These are phyloP conservation scores for Gremmenia infestans DNA, from an alignment of 2,329 filamentous ascomycete genomes.

Conservation along the genomic window DNA sequence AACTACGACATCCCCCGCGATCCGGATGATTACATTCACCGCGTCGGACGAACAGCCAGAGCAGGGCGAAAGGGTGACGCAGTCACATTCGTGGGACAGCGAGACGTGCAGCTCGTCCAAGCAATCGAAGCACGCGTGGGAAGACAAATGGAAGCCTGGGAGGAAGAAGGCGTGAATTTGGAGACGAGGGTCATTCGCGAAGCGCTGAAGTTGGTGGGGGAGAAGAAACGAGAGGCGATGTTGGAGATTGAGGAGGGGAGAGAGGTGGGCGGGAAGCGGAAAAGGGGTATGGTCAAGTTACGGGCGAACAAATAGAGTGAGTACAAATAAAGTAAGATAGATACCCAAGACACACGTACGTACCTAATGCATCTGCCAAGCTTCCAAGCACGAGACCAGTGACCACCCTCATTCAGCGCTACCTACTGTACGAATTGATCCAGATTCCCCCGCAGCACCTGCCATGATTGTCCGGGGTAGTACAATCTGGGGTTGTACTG, in stretches of 20 bases:
- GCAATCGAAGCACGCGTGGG: slow-evolving; percentile 85
- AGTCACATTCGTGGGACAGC: slow-evolving; percentile 85
- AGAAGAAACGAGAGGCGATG: slow-evolving; percentile 89
- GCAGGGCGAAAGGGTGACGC: slow-evolving; percentile 79
- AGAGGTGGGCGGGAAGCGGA: slow-evolving; percentile 84
- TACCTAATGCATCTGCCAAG: too few species aligned
- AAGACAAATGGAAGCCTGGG: slow-evolving; percentile 74
- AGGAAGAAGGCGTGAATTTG: slow-evolving; percentile 89
- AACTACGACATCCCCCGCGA: slow-evolving; percentile 97
- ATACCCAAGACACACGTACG: too few species aligned
- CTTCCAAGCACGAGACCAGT: too few species aligned
- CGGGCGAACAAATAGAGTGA: not conserved
- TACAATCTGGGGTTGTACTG: too few species aligned
- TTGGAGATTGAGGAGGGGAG: slow-evolving; percentile 88
- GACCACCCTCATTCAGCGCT: too few species aligned
- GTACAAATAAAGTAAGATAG: not conserved
- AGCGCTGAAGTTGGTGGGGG: slow-evolving; percentile 79
- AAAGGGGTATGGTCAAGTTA: slow-evolving; percentile 53
- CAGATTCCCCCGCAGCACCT: too few species aligned
- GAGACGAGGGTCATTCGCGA: slow-evolving; percentile 84
- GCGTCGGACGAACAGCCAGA: slow-evolving; percentile 90
- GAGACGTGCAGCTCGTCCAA: slow-evolving; percentile 85
- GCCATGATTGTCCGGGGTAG: too few species aligned
- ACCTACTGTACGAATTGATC: too few species aligned
- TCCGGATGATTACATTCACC: slow-evolving; percentile 95